A percentile compares a stretch with the other conserved stretches of the same genome.
Conservation (phyloP, 1,284 basidiomycete species). For the Microstroma glucosiphilum region DNA sequence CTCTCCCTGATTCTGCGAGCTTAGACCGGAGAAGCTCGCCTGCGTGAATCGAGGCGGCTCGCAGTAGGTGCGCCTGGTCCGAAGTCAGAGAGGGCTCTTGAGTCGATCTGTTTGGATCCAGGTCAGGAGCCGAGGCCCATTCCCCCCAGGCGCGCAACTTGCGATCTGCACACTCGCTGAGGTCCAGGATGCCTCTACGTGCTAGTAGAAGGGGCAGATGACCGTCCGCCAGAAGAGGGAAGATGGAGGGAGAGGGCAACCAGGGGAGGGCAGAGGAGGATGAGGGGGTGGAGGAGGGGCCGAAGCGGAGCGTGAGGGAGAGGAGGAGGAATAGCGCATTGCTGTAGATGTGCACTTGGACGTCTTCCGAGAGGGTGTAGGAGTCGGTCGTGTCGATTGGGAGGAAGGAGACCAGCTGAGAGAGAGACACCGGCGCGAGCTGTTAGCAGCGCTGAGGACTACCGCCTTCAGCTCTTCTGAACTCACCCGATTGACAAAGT, state of each 20-base stretch:
- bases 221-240: slow-evolving; percentile 2
- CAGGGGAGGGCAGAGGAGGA: neutral
- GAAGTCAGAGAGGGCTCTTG: no score
- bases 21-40: no score
- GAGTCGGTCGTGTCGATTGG: neutral
- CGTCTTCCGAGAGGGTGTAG: neutral
- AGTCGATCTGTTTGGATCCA: no score
- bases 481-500: slow-evolving; percentile 2
- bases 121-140: no score
- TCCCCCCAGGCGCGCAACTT: no score
- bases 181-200: neutral
- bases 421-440: neutral
- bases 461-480: neutral
- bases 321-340: neutral
- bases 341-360: neutral
- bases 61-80: no score
- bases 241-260: neutral
- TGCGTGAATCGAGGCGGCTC: no score
- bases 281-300: neutral
- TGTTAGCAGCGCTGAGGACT: no score
- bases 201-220: neutral
- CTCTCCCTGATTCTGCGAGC: no score
- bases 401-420: neutral
- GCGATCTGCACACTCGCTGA: neutral
- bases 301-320: slow-evolving; percentile 1